Evolutionary conservation across 75 land plant genomes (phyloP), one percentile per base, ranked within the genome.

Genomic region (Selaginella tamariscina): DNA sequence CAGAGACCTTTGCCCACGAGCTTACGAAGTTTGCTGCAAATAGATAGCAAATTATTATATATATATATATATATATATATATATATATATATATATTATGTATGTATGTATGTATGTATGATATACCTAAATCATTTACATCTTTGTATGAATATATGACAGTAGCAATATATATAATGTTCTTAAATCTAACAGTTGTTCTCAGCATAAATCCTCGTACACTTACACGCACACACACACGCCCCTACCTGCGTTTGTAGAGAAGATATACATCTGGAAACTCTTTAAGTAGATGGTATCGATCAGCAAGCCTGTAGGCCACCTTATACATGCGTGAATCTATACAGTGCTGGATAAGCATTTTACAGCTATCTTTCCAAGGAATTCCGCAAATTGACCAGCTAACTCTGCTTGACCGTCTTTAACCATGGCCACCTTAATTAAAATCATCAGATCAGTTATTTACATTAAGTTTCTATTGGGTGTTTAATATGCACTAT

Each of bases 1-100:
- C 95, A 89, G 44, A 72, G 75, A 27, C 85, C 91, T 74, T 86
- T 86, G 63, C 81, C 80, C 24, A 81, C 87, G 31, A 89, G 84
- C 64, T 82, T 82, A 67, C 83, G 82, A 27, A 89, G 31, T 24
- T 81, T 77, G 65, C 95, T 89, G 68, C 68, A n/a, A 15, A 27
- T 15, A 54, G 56, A 13, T 1, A 29, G 30, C 24, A 9, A 22
- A 24, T 31, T 49, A 49, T 11, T 11, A 49, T 20, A 49, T 49
- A 49, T 11, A 20, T 11, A 11, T 11, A 49, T 20, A 11, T 20
- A 11, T 49, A 20, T 20, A 11, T 49, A 11, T 11, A 11, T 11
- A 11, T 11, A 49, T 11, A 11, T 49, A n/a, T n/a, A n/a, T n/a
- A n/a, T n/a, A n/a, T n/a, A n/a, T n/a, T n/a, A n/a, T n/a, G n/a